Conservation (phyloP, 768 basidiomycete genomes). For the Tricholoma furcatifolium region DNA sequence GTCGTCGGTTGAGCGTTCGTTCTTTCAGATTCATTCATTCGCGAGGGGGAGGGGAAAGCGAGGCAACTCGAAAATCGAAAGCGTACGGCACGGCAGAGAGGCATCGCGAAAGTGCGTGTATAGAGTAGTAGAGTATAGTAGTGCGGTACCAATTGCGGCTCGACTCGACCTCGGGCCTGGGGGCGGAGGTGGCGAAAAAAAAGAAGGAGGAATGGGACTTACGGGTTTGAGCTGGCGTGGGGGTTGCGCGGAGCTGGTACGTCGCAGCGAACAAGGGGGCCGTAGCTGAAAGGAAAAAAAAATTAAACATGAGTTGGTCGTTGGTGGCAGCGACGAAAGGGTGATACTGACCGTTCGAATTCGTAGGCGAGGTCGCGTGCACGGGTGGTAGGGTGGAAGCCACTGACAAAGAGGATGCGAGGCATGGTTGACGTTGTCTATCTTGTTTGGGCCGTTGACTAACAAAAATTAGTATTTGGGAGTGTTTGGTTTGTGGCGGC, state of each 20-base stretch:
- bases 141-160: constrained; percentile 18
- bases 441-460: constrained; percentile 24
- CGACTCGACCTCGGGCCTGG: constrained; percentile 31
- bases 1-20: constrained; percentile 57
- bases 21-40: constrained; percentile 36
- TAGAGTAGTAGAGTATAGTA: constrained; percentile 8
- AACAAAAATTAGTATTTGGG: constrained; percentile 17
- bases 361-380: constrained; percentile 84
- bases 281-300: constrained; percentile 53
- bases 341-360: constrained; percentile 68
- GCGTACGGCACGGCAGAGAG: constrained; percentile 6
- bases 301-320: background rate
- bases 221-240: constrained; percentile 75
- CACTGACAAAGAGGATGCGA: constrained; percentile 85
- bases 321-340: background rate
- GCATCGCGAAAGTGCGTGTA: constrained; percentile 5
- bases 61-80: constrained; percentile 16
- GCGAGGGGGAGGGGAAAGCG: constrained; percentile 31
- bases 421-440: constrained; percentile 49
- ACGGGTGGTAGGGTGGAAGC: constrained; percentile 80
- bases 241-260: constrained; percentile 86
- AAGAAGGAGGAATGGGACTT: constrained; percentile 45
- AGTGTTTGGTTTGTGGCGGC: constrained; percentile 37
- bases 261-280: constrained; percentile 84
- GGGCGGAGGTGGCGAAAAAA: constrained; percentile 20